Evolutionary conservation across 805 yeast species (phyloP).

Genomic region (Kuraishia capsulata): DNA sequence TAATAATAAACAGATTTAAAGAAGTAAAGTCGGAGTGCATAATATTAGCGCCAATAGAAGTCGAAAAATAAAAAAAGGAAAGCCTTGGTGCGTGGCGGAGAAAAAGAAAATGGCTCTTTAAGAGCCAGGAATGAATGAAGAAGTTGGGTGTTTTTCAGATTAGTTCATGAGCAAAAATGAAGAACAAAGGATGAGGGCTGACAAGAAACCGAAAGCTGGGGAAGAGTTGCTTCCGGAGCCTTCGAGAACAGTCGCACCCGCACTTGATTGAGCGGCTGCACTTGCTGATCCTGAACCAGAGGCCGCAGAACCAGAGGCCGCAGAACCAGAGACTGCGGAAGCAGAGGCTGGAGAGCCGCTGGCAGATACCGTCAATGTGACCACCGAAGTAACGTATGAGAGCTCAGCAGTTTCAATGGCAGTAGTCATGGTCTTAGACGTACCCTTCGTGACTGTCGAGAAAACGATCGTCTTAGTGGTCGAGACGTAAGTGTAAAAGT

Average conservation of each 20-base stretch:
- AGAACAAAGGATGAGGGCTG: background rate
- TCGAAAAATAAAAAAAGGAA: too few relatives aligned
- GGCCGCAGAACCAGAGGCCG: background rate
- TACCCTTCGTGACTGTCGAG: background rate
- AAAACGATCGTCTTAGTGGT: background rate
- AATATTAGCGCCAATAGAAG: too few relatives aligned
- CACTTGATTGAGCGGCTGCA: background rate
- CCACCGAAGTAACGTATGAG: background rate
- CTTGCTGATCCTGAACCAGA: background rate
- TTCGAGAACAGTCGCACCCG: background rate
- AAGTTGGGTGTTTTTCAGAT: too few relatives aligned
- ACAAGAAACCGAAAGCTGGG: background rate
- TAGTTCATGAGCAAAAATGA: background rate
- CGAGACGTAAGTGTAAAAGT: background rate
- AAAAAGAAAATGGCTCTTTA: too few relatives aligned
- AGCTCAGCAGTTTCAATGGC: background rate
- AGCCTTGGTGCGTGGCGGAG: too few relatives aligned
- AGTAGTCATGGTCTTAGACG: background rate
- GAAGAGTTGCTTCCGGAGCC: background rate
- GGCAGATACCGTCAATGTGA: background rate
- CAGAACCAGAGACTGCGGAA: background rate
- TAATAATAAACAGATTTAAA: too few relatives aligned
- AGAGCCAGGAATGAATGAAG: too few relatives aligned
- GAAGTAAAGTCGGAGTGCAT: too few relatives aligned
- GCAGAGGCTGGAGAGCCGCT: constrained; percentile 19